These are phyloP conservation scores for Pseudovirgaria hyperparasitica DNA, from an alignment of 2,329 filamentous ascomycete genomes.

Conservation along the genomic window DNA sequence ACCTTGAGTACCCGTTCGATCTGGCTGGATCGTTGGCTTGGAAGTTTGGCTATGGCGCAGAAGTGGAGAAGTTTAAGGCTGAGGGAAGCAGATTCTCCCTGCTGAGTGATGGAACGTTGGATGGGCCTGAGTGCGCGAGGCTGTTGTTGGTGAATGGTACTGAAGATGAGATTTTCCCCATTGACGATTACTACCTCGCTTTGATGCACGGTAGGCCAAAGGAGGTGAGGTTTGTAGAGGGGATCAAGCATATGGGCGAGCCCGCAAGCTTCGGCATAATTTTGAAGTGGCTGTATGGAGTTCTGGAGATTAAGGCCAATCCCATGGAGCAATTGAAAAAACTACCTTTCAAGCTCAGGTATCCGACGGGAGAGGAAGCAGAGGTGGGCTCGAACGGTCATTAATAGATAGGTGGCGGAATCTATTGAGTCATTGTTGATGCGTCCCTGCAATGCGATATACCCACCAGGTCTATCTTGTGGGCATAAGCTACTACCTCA, in stretches of 20 bases:
- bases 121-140: conserved; percentile 34
- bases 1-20: conserved; percentile 48
- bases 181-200: conserved; percentile 46
- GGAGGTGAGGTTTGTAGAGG: conserved; percentile 33
- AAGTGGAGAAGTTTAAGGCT: conserved; percentile 30
- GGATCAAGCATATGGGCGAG: conserved; percentile 38
- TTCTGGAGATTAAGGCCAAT: conserved; percentile 33
- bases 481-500: no score
- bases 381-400: no score
- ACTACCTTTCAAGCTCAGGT: conserved; percentile 35
- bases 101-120: conserved; percentile 41
- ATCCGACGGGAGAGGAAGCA: no score
- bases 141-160: conserved; percentile 45
- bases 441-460: no score
- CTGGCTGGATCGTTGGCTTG: conserved; percentile 37
- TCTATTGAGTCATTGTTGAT: no score
- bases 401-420: no score
- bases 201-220: conserved; percentile 41
- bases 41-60: conserved; percentile 31
- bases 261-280: conserved; percentile 37
- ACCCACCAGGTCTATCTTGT: no score
- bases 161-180: conserved; percentile 49
- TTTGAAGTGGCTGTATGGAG: conserved; percentile 34
- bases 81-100: conserved; percentile 42
- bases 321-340: conserved; percentile 32